Evolutionary conservation across 2,329 filamentous ascomycete species (phyloP).

Genomic region (Alternaria triticimaculans): DNA sequence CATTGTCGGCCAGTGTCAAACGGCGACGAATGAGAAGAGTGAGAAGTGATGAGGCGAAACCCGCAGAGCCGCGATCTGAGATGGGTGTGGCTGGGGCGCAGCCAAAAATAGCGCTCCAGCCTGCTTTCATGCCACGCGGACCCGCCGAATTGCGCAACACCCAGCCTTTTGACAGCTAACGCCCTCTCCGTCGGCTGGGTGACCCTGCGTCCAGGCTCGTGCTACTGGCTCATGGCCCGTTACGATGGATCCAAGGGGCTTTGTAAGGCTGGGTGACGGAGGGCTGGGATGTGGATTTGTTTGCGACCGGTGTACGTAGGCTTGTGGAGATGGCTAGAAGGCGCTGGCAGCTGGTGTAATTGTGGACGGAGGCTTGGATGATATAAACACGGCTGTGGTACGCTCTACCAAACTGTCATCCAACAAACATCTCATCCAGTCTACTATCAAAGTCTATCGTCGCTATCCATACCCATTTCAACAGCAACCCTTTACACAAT

Average conservation of each 20-base stretch:
- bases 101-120: conserved; percentile 12
- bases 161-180: conserved; percentile 4
- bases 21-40: background rate
- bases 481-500: conserved; percentile 7
- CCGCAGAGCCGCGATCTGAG: conserved; percentile 2
- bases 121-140: background rate
- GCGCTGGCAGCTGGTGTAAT: background rate
- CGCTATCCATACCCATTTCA: background rate
- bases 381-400: conserved; percentile 12
- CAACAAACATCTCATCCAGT: background rate
- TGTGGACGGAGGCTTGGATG: background rate
- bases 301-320: conserved; percentile 16
- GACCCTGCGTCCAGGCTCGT: background rate
- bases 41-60: conserved; percentile 1
- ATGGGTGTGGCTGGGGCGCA: conserved; percentile 9
- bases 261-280: conserved; percentile 9
- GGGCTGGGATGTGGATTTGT: conserved; percentile 17
- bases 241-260: conserved; percentile 8
- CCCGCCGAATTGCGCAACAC: conserved; percentile 2
- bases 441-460: background rate
- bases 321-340: conserved; percentile 10
- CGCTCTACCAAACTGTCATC: background rate
- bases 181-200: background rate
- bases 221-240: conserved; percentile 4
- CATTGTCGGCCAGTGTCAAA: background rate